Base-by-base conservation (phyloP, 1,284 basidiomycete species). In the Cryptococcus jaspeensis region DNA sequence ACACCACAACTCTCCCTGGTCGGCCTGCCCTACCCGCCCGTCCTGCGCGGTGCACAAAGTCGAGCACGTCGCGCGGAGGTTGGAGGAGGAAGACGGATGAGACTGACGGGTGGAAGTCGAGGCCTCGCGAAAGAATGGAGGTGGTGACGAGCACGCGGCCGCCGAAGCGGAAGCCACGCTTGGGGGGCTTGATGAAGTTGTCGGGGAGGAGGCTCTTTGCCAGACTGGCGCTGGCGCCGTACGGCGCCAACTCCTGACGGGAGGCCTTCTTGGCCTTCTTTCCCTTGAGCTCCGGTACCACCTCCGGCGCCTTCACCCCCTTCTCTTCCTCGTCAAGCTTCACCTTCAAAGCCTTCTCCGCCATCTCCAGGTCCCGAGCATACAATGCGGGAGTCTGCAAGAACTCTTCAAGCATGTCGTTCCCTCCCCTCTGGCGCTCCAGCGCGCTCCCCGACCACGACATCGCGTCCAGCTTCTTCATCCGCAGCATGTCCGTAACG, bases 41-140 rank as follows among this genome's bases (percentile, higher is more conserved):
- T 7, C 92, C 92, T 0, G 92, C 92, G 5, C 92, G 85, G 77
- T 94, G 92, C 58, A 94, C 75, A 71, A 94, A 92, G 75, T 94
- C 90, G 44, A 92, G 83, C 80, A 89, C 88, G 72, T 90, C 92
- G 62, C 88, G 80, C 23, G 90, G 89, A 67, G 89, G 85, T 63
- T 93, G 91, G 25, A 89, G 81, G 62, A 93, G 86, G 74, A 93
- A 87, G 4, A 92, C 87, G 62, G 91, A 85, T 60, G 82, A 81
- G 63, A 93, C 85, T 4, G 80, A 78, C 0, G 90, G 85, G 15
- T 85, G 80, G 69, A 95, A 95, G 73, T 95, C 92, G 11, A 95
- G 82, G 3, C 92, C 92, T 16, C 92, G 84, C n/a, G 90, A 91
- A 32, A 95, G 85, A 22, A 95, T 81, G 11, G 91, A 93, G 0